Evolutionary conservation across 1,284 basidiomycete genomes (phyloP), one percentile per base, ranked within the genome.

Genomic region (Xerocomus tenax): DNA sequence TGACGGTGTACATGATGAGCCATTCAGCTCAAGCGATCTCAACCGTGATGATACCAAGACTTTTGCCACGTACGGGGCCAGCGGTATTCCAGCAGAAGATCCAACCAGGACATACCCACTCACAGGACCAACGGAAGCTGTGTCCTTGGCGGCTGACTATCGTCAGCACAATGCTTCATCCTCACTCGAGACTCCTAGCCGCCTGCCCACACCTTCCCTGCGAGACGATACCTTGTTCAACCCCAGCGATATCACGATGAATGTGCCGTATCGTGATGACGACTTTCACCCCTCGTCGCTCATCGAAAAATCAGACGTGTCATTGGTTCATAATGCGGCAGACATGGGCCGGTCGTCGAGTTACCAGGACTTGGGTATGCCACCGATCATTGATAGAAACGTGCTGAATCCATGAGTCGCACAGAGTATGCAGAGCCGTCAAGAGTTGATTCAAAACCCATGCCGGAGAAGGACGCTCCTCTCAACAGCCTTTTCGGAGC

Each of bases 391-490:
- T 34, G 28, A 12, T n/a, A 5, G 35, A 16, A 39, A 19, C 8
- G 19, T 29, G 5, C 28, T 42, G 40, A 48, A 30, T 36, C 54
- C 19, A 43, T 46, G 9, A 6, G 18, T 40, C 45, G 26, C 5
- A 16, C 57, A 84, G 82, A 84, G 57, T 84, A 81, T 58, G 74
- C 75, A 23, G 82, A 84, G 53, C 77, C 80, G 21, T 66, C 70
- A 34, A 52, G 46, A 23, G 58, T 60, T 25, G 57, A 52, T 13
- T 58, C 59, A 41, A 54, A 58, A 18, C 49, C 57, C 26, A 50
- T 60, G 15, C 50, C 63, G 34, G 70, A 77, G 62, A 72, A 74
- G 51, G 59, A 65, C 1, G 65, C 65, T 5, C 64, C 72, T 2
- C 63, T 81, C 3, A 58, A 61, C 21, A 65, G 61, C 36, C 69